Evolutionary conservation across 805 yeast species (phyloP).

Genomic region (Kazachstania martiniae): DNA sequence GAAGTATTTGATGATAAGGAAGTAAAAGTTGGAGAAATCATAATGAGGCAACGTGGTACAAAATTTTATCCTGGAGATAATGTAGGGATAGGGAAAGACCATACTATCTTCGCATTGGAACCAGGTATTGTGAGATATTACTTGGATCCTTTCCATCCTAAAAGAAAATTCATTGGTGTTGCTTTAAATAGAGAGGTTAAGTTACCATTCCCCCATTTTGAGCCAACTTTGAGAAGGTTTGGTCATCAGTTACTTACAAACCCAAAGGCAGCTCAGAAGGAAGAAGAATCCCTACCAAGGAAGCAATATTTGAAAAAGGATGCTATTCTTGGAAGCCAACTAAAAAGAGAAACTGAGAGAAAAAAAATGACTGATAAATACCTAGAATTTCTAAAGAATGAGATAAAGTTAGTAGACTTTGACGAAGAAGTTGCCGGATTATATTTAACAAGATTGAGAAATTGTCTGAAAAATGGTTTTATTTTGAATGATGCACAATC

Average conservation of each 20-base stretch:
- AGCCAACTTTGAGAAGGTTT: constrained; percentile 77
- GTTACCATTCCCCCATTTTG: constrained; percentile 84
- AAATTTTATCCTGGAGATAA: constrained; percentile 91
- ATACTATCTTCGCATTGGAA: constrained; percentile 80
- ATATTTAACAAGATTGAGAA: constrained; percentile 46
- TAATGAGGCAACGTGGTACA: constrained; percentile 92
- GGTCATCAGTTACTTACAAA: constrained; percentile 55
- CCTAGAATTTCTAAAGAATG: constrained; percentile 14
- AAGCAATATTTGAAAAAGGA: constrained; percentile 53
- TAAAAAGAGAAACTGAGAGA: constrained; percentile 34
- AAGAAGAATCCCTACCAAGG: constrained; percentile 52
- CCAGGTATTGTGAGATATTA: constrained; percentile 91
- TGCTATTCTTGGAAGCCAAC: constrained; percentile 32
- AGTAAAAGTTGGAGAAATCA: constrained; percentile 75
- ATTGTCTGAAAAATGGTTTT: constrained; percentile 50
- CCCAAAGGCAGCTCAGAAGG: constrained; percentile 38
- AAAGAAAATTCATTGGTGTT: constrained; percentile 81
- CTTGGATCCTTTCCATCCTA: constrained; percentile 92
- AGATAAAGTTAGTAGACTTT: constrained; percentile 14
- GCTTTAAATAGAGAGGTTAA: constrained; percentile 52
- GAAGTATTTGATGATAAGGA: constrained; percentile 60
- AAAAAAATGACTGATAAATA: constrained; percentile 23
- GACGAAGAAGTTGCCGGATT: constrained; percentile 32
- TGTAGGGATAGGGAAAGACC: constrained; percentile 83
- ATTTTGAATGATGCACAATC: constrained; percentile 43